phyloP scores from a whole-genome alignment of 192 early-diverging fungal species.

The Rhizophagus clarus region DNA sequence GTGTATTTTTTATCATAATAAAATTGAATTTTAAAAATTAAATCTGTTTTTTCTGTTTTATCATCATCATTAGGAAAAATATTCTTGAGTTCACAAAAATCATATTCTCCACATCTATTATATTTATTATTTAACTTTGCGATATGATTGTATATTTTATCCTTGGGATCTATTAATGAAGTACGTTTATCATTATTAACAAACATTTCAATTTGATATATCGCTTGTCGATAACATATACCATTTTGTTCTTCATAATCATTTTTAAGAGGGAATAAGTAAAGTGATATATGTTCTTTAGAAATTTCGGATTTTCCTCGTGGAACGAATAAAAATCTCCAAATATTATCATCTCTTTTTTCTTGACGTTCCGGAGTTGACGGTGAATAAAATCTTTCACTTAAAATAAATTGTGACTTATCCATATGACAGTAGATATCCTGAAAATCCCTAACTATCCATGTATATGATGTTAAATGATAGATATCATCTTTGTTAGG shows the following conservation, averaged over 20 bases:
- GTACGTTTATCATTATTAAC: background rate
- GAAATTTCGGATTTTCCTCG: background rate
- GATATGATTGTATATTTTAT: background rate
- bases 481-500: background rate
- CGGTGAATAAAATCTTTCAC: background rate
- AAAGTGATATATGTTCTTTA: background rate
- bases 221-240: background rate
- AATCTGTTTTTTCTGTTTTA: background rate
- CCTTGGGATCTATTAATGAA: background rate
- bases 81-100: background rate
- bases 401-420: background rate
- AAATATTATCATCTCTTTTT: background rate
- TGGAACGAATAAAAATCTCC: background rate
- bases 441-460: background rate
- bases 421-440: background rate
- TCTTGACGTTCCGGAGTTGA: background rate
- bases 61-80: background rate
- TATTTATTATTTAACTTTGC: background rate
- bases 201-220: background rate
- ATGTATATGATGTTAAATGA: background rate
- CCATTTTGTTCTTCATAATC: background rate
- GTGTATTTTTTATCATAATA: background rate
- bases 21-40: background rate
- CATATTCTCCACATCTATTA: background rate
- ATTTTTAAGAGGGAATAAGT: background rate